Evolutionary conservation across 2,329 filamentous ascomycete genomes (phyloP).

Genomic region (Gnomoniopsis smithogilvyi): DNA sequence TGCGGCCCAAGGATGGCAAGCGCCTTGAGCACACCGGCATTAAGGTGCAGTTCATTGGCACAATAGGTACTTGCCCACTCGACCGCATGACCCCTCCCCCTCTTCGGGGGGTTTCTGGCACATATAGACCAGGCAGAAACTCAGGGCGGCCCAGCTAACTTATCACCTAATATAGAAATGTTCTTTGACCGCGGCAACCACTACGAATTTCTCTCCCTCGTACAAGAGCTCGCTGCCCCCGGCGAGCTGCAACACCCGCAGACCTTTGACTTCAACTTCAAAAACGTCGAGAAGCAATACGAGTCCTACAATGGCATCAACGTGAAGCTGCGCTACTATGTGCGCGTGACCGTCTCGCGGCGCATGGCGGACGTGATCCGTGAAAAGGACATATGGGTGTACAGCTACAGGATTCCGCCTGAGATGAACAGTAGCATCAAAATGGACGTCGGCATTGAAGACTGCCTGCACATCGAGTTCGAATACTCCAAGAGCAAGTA

Average conservation of each 20-base stretch:
- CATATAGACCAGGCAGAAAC: not conserved
- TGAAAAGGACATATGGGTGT: constrained; percentile 99
- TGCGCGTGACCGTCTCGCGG: constrained; percentile 92
- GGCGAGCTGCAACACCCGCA: constrained; percentile 98
- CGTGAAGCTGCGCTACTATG: constrained; percentile 97
- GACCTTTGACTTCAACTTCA: constrained; percentile 99
- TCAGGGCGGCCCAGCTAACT: not conserved
- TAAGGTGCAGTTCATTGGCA: constrained; percentile 99
- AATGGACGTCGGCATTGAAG: constrained; percentile 99
- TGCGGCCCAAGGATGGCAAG: constrained; percentile 97
- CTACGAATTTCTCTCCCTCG: constrained; percentile 96
- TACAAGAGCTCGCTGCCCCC: constrained; percentile 93
- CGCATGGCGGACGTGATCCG: constrained; percentile 97
- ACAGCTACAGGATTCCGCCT: constrained; percentile 95
- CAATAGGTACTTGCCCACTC: constrained; percentile 69
- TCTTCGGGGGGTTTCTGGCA: not conserved
- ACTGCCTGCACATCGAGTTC: constrained; percentile 98
- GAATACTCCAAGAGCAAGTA: constrained; percentile 99
- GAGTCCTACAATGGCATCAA: constrained; percentile 99
- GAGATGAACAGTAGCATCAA: constrained; percentile 99
- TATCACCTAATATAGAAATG: constrained; percentile 71
- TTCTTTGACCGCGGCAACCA: constrained; percentile 99
- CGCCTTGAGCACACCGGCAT: constrained; percentile 96
- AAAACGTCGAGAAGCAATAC: constrained; percentile 99
- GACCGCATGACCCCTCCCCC: constrained; percentile 1